A percentile compares a stretch with the other conserved stretches of the same genome.
These are phyloP conservation scores for Beauveria asiatica DNA, from an alignment of 2,329 filamentous ascomycete genomes.

Conservation along the genomic window DNA sequence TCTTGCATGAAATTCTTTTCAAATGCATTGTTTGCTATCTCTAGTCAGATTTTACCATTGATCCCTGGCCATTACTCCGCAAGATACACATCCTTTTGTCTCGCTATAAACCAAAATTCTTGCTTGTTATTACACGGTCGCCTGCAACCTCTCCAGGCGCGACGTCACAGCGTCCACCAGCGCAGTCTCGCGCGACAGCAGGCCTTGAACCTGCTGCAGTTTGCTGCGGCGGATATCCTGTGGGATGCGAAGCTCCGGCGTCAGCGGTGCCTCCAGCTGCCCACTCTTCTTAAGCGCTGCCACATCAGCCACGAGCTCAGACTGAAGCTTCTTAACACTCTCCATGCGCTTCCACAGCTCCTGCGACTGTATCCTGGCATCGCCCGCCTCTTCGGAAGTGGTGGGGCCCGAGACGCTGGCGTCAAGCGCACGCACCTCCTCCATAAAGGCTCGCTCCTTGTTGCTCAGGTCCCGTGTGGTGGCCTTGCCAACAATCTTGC, in stretches of 20 bases:
- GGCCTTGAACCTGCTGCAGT: slow-evolving; percentile 51
- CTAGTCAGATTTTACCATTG: neutral
- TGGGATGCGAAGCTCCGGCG: slow-evolving; percentile 44
- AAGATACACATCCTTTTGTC: neutral
- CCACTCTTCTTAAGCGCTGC: slow-evolving; percentile 31
- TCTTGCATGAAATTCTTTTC: neutral
- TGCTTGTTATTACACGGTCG: slow-evolving; percentile 19
- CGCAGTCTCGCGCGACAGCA: slow-evolving; percentile 59
- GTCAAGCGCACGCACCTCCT: slow-evolving; percentile 47
- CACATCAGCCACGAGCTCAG: slow-evolving; percentile 44
- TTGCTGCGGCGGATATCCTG: slow-evolving; percentile 54
- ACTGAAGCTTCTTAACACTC: slow-evolving; percentile 44
- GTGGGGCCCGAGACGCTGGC: slow-evolving; percentile 33
- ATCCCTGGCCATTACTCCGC: neutral
- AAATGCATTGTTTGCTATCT: neutral
- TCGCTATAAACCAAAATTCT: slow-evolving; percentile 9
- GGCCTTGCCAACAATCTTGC: slow-evolving; percentile 33
- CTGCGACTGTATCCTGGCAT: slow-evolving; percentile 33
- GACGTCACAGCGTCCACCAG: slow-evolving; percentile 58
- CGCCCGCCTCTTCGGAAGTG: slow-evolving; percentile 21
- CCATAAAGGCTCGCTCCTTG: slow-evolving; percentile 37
- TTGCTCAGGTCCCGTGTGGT: slow-evolving; percentile 34
- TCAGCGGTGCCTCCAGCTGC: slow-evolving; percentile 20
- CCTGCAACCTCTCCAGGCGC: slow-evolving; percentile 49
- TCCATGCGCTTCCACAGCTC: slow-evolving; percentile 49